Evolutionary conservation across 441 rosid species (phyloP).

Genomic region (Mallotus japonicus): DNA sequence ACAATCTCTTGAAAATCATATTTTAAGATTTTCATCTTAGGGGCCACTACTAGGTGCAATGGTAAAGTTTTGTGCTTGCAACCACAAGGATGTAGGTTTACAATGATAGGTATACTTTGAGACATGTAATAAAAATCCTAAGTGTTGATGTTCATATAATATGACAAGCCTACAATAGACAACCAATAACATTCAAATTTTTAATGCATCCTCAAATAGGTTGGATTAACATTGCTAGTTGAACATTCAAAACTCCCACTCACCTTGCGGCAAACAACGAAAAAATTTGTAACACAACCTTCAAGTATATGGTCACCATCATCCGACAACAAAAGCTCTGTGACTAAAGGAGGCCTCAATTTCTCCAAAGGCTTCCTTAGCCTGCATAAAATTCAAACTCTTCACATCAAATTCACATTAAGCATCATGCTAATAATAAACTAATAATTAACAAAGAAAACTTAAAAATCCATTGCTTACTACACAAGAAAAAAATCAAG

Average conservation of each 20-base stretch:
- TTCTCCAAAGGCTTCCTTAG: constrained; percentile 73
- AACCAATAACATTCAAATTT: neutral
- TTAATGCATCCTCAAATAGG: neutral
- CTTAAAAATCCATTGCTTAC: neutral
- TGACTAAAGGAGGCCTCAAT: constrained; percentile 64
- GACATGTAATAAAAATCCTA: neutral
- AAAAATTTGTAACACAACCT: constrained; percentile 71
- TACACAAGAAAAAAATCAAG: neutral
- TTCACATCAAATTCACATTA: constrained; percentile 11
- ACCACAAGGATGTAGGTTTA: neutral
- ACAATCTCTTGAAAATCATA: neutral
- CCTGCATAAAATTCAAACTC: constrained; percentile 39
- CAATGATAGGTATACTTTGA: neutral
- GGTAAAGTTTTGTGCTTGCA: neutral
- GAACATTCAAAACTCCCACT: constrained; percentile 17
- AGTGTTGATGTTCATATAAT: neutral
- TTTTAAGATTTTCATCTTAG: neutral
- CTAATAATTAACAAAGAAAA: neutral
- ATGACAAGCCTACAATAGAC: neutral
- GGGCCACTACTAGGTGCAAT: neutral
- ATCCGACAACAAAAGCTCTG: constrained; percentile 74
- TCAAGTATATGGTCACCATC: constrained; percentile 85
- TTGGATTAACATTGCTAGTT: neutral
- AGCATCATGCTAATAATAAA: neutral
- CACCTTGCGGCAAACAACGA: constrained; percentile 64